Evolutionary conservation across 768 basidiomycete species (phyloP), one percentile per base, ranked within the genome.

Genomic region (Hygrocybe coccinea): DNA sequence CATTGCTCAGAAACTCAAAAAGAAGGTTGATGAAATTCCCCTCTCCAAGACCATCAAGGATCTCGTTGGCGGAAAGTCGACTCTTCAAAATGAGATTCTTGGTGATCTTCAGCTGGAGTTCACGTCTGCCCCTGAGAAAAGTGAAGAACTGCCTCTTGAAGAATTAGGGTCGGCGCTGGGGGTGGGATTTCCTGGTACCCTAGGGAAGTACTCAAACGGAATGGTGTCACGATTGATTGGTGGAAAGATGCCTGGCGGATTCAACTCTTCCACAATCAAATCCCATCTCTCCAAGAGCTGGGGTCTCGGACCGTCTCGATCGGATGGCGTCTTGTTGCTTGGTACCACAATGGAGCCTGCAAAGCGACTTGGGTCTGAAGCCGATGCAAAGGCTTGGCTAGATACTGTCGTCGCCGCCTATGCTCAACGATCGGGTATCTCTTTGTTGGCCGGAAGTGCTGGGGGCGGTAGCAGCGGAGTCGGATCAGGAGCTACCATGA

Each of bases 1-100:
- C 69, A 89, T 99, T 56, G 93, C 97, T 0, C 97, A 99, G 76
- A 99, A 99, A 74, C 75, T 99, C 65, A 99, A 99, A 86, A 99
- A 99, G 80, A 82, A 78, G 54, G 79, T 94, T 25, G 82, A 86
- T 48, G 97, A 98, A 64, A 77, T 98, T 54, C 91, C 94, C 4
- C 76, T 94, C 6, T 80, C 84, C 58, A 99, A 99, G 72, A 88
- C 93, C 0, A 94, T 99, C 78, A 98, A 99, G 72, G 97, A 99
- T 64, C 87, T 99, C 54, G 95, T 97, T 45, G 93, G 93, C 25
- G 97, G 97, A 60, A 99, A 99, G 74, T 98, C 95, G 15, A 99
- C 97, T 0, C 78, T 99, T 56, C 97, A 98, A 74, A 99, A 99
- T 69, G 97, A 99, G 70, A 97, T 99, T 59, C 76, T 99, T 43